phyloP scores from a whole-genome alignment of 2,329 filamentous ascomycete genomes.

The Fusarium neocosmosporiellum region DNA sequence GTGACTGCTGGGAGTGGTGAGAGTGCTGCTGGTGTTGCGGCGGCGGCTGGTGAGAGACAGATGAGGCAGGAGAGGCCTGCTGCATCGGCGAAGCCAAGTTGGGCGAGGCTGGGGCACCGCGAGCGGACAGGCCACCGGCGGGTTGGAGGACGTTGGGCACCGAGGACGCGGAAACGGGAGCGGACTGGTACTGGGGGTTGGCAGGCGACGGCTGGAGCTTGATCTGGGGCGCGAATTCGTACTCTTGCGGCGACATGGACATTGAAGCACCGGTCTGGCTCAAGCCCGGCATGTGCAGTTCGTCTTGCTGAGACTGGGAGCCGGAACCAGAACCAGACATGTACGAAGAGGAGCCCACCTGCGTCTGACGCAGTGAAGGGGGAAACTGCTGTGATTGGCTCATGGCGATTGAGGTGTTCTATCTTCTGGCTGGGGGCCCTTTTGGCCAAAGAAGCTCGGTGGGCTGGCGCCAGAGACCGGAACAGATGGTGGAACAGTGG shows the following conservation, averaged over 20 bases:
- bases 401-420: constrained; percentile 44
- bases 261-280: constrained; percentile 46
- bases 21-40: constrained; percentile 50
- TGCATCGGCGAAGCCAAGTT: constrained; percentile 59
- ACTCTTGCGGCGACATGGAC: constrained; percentile 60
- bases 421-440: constrained; percentile 14
- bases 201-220: constrained; percentile 60
- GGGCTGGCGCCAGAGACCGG: constrained; percentile 21
- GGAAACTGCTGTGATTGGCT: constrained; percentile 56
- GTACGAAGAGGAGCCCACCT: constrained; percentile 39
- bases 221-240: constrained; percentile 63
- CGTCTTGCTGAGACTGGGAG: constrained; percentile 55
- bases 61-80: constrained; percentile 47
- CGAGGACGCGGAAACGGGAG: constrained; percentile 54
- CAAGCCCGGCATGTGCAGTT: constrained; percentile 66
- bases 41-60: constrained; percentile 48
- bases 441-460: constrained; percentile 19
- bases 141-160: constrained; percentile 71
- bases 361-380: constrained; percentile 44
- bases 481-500: constrained; percentile 15
- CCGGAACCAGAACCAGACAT: constrained; percentile 35
- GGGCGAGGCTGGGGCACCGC: constrained; percentile 53
- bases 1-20: constrained; percentile 47
- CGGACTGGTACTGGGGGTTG: constrained; percentile 54
- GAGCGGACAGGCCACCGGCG: constrained; percentile 56